Conservation (phyloP, 192 early-diverging fungal species). For the Kickxella alabastrina region DNA sequence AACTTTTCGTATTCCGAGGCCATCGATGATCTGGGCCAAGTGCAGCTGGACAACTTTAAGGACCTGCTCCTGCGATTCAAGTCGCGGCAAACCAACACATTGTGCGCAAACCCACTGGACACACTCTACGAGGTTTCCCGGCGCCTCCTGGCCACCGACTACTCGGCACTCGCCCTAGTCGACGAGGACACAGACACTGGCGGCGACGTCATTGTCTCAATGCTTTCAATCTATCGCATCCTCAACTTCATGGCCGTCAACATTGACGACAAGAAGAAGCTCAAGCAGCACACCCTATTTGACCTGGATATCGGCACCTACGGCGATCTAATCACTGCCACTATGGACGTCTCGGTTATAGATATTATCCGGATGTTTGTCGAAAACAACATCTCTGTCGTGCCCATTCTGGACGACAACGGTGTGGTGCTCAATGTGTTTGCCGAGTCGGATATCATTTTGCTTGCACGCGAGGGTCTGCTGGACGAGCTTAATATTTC, state of each 20-base stretch:
- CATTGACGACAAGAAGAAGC: conserved; percentile 62
- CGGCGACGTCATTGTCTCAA: conserved; percentile 85
- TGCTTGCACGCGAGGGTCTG: conserved; percentile 56
- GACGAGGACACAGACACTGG: conserved; percentile 72
- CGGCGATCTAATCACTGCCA: conserved; percentile 74
- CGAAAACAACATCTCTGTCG: conserved; percentile 80
- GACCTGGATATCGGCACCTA: conserved; percentile 88
- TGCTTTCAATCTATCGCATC: conserved; percentile 85
- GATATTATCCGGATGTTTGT: conserved; percentile 91
- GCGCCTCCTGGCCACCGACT: conserved; percentile 72
- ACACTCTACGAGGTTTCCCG: conserved; percentile 83
- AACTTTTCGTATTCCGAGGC: conserved; percentile 76
- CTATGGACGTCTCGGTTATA: conserved; percentile 77
- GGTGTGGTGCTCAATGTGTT: conserved; percentile 89
- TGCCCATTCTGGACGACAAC: conserved; percentile 88
- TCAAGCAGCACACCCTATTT: conserved; percentile 61
- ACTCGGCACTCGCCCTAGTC: conserved; percentile 85
- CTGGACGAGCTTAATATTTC: conserved; percentile 76
- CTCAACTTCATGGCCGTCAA: conserved; percentile 85
- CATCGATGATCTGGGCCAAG: conserved; percentile 79
- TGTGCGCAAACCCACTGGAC: conserved; percentile 80
- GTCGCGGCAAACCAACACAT: conserved; percentile 51
- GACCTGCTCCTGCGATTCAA: conserved; percentile 49
- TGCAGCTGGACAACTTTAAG: conserved; percentile 50
- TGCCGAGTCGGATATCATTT: conserved; percentile 95